A percentile compares a stretch with the other conserved stretches of the same genome.
Conservation (phyloP, 176 grass and related monocot species). For the Tillandsia leiboldiana region DNA sequence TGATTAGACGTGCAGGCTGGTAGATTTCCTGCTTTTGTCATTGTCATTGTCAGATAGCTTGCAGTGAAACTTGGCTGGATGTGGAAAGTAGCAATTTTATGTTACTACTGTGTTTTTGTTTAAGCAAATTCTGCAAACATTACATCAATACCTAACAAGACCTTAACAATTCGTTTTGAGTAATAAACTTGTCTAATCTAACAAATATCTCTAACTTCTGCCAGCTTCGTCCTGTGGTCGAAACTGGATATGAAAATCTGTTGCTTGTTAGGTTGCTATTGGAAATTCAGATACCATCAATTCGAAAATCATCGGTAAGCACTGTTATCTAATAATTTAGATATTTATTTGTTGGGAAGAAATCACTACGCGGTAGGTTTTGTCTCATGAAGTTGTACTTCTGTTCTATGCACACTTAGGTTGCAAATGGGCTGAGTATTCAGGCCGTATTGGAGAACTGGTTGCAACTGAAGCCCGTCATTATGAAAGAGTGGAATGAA, state of each 20-base stretch:
- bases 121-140: too few relatives aligned
- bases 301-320: conserved; percentile 64
- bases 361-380: too few relatives aligned
- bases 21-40: too few relatives aligned
- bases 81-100: too few relatives aligned
- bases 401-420: conserved; percentile 43
- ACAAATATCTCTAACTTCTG: conserved; percentile 10
- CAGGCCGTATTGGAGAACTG: conserved; percentile 67
- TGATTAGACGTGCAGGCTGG: too few relatives aligned
- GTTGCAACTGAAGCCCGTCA: conserved; percentile 56
- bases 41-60: too few relatives aligned
- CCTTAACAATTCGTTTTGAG: neutral
- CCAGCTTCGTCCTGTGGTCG: conserved; percentile 84
- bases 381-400: conserved; percentile 7
- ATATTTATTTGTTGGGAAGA: too few relatives aligned
- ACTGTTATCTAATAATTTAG: too few relatives aligned
- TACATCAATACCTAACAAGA: neutral
- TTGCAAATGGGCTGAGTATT: conserved; percentile 75
- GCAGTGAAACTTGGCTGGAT: too few relatives aligned
- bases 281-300: conserved; percentile 51
- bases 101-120: too few relatives aligned
- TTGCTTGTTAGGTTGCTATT: conserved; percentile 90
- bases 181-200: conserved; percentile 4
- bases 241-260: conserved; percentile 94
- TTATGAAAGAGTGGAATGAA: conserved; percentile 82